Percentiles rank a stretch among this genome's conserved stretches.
Conservation (phyloP, 2,329 filamentous ascomycete species). For the Aspergillus sojae region DNA sequence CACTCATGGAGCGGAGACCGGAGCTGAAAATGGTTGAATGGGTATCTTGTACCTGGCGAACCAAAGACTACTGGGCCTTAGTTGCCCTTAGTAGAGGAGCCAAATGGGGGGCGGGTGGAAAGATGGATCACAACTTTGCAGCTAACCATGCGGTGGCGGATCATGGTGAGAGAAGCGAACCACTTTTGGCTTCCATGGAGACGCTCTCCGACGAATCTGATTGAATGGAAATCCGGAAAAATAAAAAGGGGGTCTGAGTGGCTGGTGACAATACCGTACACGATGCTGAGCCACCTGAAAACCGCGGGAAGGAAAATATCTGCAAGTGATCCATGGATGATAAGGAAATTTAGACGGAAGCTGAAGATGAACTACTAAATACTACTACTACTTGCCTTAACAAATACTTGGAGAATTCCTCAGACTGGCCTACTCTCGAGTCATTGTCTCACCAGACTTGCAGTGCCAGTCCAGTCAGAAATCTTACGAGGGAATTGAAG, state of each 20-base stretch:
- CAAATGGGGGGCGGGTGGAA: not conserved
- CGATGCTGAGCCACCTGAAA: not conserved
- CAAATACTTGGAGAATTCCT: not conserved
- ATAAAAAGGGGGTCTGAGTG: not conserved
- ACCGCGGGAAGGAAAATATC: not conserved
- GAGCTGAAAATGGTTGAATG: conserved; percentile 13
- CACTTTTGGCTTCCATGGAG: conserved; percentile 2
- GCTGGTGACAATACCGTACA: not conserved
- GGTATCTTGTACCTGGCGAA: conserved; percentile 13
- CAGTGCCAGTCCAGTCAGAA: not conserved
- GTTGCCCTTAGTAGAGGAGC: not conserved
- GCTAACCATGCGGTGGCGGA: not conserved
- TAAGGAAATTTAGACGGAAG: not conserved
- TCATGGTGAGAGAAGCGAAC: not conserved
- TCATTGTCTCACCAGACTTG: not conserved
- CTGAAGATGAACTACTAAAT: not conserved
- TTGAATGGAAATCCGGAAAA: not conserved
- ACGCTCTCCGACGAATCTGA: not conserved
- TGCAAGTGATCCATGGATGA: not conserved
- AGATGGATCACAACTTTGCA: conserved; percentile 3
- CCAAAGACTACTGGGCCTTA: conserved; percentile 11
- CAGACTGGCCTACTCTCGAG: not conserved
- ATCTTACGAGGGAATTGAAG: not conserved
- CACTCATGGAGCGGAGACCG: conserved; percentile 6
- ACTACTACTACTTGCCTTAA: not conserved